These are phyloP conservation scores for Gaertneriomyces semiglobifer DNA, from an alignment of 192 early-diverging fungal species.

Conservation along the genomic window DNA sequence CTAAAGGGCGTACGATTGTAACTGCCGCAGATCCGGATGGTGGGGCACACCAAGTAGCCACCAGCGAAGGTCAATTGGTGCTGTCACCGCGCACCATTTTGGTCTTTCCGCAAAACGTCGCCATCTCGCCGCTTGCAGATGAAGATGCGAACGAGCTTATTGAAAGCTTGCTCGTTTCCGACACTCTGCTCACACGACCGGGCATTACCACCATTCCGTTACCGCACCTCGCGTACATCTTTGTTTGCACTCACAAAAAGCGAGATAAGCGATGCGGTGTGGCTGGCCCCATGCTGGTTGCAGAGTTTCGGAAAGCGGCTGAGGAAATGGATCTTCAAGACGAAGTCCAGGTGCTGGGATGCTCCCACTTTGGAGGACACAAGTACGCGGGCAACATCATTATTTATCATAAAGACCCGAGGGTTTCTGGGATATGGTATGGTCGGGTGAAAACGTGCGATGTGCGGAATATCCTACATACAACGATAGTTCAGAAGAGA, in stretches of 20 bases:
- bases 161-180: constrained; percentile 2
- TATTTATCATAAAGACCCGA: constrained; percentile 37
- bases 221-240: constrained; percentile 36
- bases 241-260: constrained; percentile 62
- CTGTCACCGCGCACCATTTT: neutral
- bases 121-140: neutral
- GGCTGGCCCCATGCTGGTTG: constrained; percentile 56
- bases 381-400: constrained; percentile 70
- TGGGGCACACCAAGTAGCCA: neutral
- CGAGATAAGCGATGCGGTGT: constrained; percentile 66
- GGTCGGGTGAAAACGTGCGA: constrained; percentile 50
- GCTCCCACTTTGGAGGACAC: constrained; percentile 59
- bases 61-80: constrained; percentile 9
- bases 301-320: constrained; percentile 46
- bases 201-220: constrained; percentile 1
- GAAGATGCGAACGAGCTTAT: constrained; percentile 1
- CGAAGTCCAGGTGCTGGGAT: constrained; percentile 46
- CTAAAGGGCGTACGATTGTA: constrained; percentile 28
- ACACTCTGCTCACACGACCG: neutral
- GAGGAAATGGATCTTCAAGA: constrained; percentile 30
- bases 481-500: constrained; percentile 37
- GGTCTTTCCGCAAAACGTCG: constrained; percentile 15
- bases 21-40: constrained; percentile 32
- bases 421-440: constrained; percentile 45
- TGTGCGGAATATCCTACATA: constrained; percentile 38